Percentiles rank a stretch among this genome's conserved stretches.
Evolutionary conservation across 352 stramenopile genomes (phyloP).

Genomic region (Phytophthora macrochlamydospora): DNA sequence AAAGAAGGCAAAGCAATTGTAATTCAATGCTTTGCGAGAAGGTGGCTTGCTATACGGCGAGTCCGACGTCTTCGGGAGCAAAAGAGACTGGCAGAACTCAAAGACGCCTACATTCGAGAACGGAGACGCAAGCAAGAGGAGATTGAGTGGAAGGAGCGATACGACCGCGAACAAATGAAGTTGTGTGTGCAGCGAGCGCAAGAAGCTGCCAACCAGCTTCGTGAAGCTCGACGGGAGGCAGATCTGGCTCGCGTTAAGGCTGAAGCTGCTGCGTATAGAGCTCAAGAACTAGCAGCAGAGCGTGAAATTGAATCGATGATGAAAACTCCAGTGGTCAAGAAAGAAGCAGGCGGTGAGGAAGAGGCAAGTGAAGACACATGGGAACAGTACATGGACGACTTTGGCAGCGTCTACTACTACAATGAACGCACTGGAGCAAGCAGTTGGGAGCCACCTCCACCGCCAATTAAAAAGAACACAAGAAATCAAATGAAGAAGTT

Average conservation of each 20-base stretch:
- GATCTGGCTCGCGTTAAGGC: slow-evolving; percentile 62
- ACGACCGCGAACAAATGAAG: slow-evolving; percentile 65
- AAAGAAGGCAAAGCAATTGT: slow-evolving; percentile 36
- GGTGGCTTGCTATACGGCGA: slow-evolving; percentile 42
- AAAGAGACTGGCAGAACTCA: slow-evolving; percentile 48
- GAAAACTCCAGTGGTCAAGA: slow-evolving; percentile 8
- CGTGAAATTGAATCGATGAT: slow-evolving; percentile 33
- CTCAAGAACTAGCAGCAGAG: slow-evolving; percentile 46
- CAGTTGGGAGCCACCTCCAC: slow-evolving; percentile 51
- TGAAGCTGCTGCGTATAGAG: slow-evolving; percentile 47
- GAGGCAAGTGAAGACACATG: slow-evolving; percentile 27
- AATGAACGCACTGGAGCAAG: slow-evolving; percentile 56
- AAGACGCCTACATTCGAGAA: slow-evolving; percentile 64
- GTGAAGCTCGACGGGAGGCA: slow-evolving; percentile 63
- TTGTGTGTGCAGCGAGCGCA: slow-evolving; percentile 52
- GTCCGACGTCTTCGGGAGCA: slow-evolving; percentile 36
- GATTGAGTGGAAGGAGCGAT: slow-evolving; percentile 54
- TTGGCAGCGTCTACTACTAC: slow-evolving; percentile 73
- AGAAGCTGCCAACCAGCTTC: slow-evolving; percentile 48
- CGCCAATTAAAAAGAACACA: neutral
- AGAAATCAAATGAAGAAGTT: too few relatives aligned
- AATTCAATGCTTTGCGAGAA: slow-evolving; percentile 43
- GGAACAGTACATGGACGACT: slow-evolving; percentile 41
- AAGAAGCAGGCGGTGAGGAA: neutral
- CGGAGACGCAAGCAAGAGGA: slow-evolving; percentile 60